Conservation (phyloP, 441 rosid genomes). For the Corymbia citriodora region DNA sequence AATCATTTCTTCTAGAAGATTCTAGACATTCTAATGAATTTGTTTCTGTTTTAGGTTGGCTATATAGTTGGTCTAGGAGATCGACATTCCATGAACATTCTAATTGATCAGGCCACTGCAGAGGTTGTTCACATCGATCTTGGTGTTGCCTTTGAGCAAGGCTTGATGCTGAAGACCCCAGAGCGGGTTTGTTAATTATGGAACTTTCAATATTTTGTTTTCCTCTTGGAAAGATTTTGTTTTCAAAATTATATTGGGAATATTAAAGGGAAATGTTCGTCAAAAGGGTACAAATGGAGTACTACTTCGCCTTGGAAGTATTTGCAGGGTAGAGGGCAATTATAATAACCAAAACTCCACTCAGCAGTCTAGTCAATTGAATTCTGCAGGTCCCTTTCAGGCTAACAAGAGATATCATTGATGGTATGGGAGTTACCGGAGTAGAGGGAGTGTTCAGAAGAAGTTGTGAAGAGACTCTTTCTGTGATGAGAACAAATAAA, state of each 20-base stretch:
- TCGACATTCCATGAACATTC: slow-evolving; percentile 90
- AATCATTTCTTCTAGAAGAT: neutral
- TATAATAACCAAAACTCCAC: neutral
- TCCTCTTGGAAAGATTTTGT: neutral
- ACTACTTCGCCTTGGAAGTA: neutral
- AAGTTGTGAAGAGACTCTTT: slow-evolving; percentile 95
- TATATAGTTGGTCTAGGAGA: slow-evolving; percentile 99
- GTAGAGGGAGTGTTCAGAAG: slow-evolving; percentile 96
- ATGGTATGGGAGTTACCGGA: slow-evolving; percentile 99
- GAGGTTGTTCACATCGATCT: slow-evolving; percentile 99
- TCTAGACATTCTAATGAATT: slow-evolving; percentile 2
- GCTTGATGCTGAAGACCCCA: slow-evolving; percentile 97
- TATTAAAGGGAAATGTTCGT: neutral
- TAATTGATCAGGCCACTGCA: slow-evolving; percentile 95
- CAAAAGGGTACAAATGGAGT: neutral
- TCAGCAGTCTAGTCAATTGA: slow-evolving; percentile 8
- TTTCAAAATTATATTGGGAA: neutral
- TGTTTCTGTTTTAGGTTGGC: slow-evolving; percentile 60
- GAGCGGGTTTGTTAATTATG: slow-evolving; percentile 53
- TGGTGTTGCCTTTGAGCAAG: slow-evolving; percentile 99
- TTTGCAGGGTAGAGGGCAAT: neutral
- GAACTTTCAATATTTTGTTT: slow-evolving; percentile 1
- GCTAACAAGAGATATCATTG: slow-evolving; percentile 88
- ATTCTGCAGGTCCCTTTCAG: slow-evolving; percentile 86
- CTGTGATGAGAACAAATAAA: slow-evolving; percentile 95